Percentiles rank a stretch among this genome's conserved stretches.
Evolutionary conservation across 2,329 filamentous ascomycete species (phyloP).

Genomic region (Fusarium sp.): DNA sequence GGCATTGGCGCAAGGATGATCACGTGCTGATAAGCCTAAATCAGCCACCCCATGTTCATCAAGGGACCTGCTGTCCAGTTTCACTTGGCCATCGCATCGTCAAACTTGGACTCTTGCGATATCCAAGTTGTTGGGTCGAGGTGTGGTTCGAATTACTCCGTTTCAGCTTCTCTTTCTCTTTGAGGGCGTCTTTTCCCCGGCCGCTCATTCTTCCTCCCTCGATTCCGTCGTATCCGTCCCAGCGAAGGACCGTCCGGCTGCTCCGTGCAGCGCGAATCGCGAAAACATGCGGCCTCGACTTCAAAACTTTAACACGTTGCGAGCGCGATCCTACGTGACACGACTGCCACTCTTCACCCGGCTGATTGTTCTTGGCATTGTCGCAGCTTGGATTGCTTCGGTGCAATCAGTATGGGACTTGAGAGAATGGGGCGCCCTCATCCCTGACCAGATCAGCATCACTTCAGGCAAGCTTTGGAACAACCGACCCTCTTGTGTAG

Average conservation of each 20-base stretch:
- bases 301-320: constrained; percentile 72
- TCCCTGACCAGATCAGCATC: constrained; percentile 80
- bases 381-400: constrained; percentile 71
- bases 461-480: constrained; percentile 66
- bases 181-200: not conserved
- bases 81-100: constrained; percentile 23
- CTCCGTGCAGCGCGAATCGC: constrained; percentile 40
- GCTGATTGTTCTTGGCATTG: constrained; percentile 72
- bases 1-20: constrained; percentile 6
- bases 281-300: constrained; percentile 48
- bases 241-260: constrained; percentile 35
- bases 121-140: constrained; percentile 28
- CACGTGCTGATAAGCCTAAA: constrained; percentile 39
- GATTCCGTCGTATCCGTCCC: not conserved
- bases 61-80: constrained; percentile 37
- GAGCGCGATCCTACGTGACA: constrained; percentile 83
- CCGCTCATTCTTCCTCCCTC: not conserved
- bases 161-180: not conserved
- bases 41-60: constrained; percentile 26
- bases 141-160: constrained; percentile 16
- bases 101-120: constrained; percentile 12
- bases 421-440: constrained; percentile 80
- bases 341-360: constrained; percentile 92
- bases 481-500: not conserved
- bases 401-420: constrained; percentile 79